Conservation (phyloP, 23 red algal species). For the Gracilaria gracilis region DNA sequence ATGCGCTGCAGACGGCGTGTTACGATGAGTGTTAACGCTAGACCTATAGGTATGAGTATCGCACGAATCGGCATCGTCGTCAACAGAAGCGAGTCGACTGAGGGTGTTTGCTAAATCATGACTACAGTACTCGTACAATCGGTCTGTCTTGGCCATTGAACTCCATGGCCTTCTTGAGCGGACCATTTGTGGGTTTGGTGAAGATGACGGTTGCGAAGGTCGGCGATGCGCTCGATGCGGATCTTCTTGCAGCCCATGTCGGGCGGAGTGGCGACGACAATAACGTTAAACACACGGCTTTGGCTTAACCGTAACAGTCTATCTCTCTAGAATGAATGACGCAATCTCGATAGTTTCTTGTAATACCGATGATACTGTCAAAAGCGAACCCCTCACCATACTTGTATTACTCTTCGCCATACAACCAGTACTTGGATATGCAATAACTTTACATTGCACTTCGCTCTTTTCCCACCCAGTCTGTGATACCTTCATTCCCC, state of each 20-base stretch:
- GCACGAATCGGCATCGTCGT: slow-evolving; percentile 49
- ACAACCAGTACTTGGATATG: too few relatives aligned
- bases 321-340: too few relatives aligned
- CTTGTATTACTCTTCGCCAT: too few relatives aligned
- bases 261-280: not conserved
- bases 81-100: slow-evolving; percentile 18
- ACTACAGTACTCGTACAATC: slow-evolving; percentile 78
- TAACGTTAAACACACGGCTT: too few relatives aligned
- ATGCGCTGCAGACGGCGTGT: not conserved
- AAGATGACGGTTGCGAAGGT: slow-evolving; percentile 84
- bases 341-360: too few relatives aligned
- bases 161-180: slow-evolving; percentile 89
- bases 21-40: slow-evolving; percentile 6
- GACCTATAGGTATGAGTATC: slow-evolving; percentile 43
- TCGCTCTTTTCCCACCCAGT: too few relatives aligned
- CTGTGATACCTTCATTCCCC: too few relatives aligned
- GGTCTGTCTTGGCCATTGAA: slow-evolving; percentile 64
- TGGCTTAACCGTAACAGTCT: too few relatives aligned
- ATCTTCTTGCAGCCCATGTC: slow-evolving; percentile 81
- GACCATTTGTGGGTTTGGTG: slow-evolving; percentile 80
- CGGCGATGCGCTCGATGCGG: slow-evolving; percentile 68
- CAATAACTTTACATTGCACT: too few relatives aligned
- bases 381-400: too few relatives aligned
- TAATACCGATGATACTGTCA: too few relatives aligned
- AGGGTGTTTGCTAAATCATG: slow-evolving; percentile 24